Percentiles rank a stretch among this genome's conserved stretches.
Evolutionary conservation across 768 basidiomycete species (phyloP).

Genomic region (Pholiota conissans): DNA sequence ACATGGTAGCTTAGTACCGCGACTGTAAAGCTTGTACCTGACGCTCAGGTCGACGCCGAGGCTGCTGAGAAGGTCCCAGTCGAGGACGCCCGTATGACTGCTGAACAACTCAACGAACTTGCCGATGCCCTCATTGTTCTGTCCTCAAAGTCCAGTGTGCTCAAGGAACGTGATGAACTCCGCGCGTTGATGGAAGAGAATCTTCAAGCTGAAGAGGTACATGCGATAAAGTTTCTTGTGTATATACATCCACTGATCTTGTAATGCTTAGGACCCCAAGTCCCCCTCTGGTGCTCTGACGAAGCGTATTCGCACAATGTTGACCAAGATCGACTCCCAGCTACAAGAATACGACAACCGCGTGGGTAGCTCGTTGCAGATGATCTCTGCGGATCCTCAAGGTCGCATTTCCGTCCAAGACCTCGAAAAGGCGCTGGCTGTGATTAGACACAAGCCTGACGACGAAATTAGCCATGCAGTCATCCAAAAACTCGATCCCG

Average conservation of each 20-base stretch:
- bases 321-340: constrained; percentile 93
- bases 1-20: neutral
- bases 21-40: constrained; percentile 56
- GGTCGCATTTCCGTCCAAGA: constrained; percentile 90
- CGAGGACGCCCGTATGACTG: constrained; percentile 94
- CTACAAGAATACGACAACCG: constrained; percentile 89
- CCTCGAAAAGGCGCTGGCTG: constrained; percentile 84
- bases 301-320: constrained; percentile 93
- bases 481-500: constrained; percentile 91
- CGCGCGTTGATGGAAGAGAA: constrained; percentile 93
- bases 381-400: constrained; percentile 82
- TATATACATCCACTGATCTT: constrained; percentile 4
- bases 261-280: constrained; percentile 60
- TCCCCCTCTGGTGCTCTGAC: constrained; percentile 86
- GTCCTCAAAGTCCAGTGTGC: constrained; percentile 90
- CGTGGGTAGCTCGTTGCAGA: constrained; percentile 81
- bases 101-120: constrained; percentile 93
- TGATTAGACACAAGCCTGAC: constrained; percentile 92
- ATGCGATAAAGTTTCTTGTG: constrained; percentile 4
- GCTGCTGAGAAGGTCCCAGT: too few species aligned
- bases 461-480: constrained; percentile 86
- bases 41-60: constrained; percentile 36
- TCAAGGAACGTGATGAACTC: constrained; percentile 94
- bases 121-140: constrained; percentile 88
- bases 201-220: constrained; percentile 81